These are phyloP conservation scores for Alopecurus myosuroides DNA, from an alignment of 176 grass and related monocot species.

Conservation along the genomic window DNA sequence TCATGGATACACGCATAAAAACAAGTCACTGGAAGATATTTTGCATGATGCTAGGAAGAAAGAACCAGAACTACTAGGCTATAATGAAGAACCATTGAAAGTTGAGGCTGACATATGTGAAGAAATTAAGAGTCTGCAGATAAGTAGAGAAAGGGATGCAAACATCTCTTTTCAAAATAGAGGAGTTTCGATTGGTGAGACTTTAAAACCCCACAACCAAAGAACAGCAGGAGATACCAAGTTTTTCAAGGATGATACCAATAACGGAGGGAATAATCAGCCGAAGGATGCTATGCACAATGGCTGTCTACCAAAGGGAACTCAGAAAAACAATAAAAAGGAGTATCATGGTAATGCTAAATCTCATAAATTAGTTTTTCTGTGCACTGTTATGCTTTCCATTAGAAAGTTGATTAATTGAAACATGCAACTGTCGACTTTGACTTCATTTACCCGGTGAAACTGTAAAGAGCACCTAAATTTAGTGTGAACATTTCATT, in stretches of 20 bases:
- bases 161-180: constrained; percentile 5
- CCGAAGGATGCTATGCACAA: constrained; percentile 11
- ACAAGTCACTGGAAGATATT: constrained; percentile 80
- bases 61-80: constrained; percentile 72
- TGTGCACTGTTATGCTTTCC: neutral
- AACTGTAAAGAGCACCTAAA: neutral
- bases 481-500: neutral
- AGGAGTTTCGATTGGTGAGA: neutral
- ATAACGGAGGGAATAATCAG: constrained; percentile 15
- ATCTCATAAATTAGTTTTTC: constrained; percentile 16
- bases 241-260: constrained; percentile 20
- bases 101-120: constrained; percentile 33
- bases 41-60: constrained; percentile 49
- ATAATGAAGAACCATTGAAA: constrained; percentile 74
- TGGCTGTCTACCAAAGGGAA: constrained; percentile 4
- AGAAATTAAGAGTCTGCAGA: constrained; percentile 19
- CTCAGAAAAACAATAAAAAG: constrained; percentile 21
- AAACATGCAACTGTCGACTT: neutral
- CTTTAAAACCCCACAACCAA: constrained; percentile 7
- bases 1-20: constrained; percentile 78
- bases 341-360: constrained; percentile 41
- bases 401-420: constrained; percentile 1
- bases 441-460: neutral
- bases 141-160: constrained; percentile 11
- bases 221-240: constrained; percentile 15